These are phyloP conservation scores for Verticillium albo-atrum DNA, from an alignment of 2,329 filamentous ascomycete genomes.

Conservation along the genomic window DNA sequence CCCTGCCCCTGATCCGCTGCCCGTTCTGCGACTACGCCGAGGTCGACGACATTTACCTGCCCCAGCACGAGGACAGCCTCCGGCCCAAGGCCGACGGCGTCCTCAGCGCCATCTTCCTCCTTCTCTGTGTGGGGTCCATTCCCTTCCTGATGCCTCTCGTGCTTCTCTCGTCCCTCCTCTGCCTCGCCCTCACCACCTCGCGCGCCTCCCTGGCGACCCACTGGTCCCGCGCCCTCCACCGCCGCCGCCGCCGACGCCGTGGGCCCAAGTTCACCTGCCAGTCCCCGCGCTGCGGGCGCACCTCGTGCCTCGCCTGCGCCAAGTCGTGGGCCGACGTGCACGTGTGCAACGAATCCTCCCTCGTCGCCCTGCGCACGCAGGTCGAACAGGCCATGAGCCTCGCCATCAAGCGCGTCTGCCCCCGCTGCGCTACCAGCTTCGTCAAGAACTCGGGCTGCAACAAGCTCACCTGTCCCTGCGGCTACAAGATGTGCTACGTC, in stretches of 20 bases:
- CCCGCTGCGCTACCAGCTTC: constrained; percentile 84
- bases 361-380: constrained; percentile 77
- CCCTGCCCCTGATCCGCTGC: constrained; percentile 74
- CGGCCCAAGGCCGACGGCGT: constrained; percentile 50
- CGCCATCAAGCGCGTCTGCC: constrained; percentile 92
- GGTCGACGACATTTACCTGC: constrained; percentile 71
- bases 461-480: constrained; percentile 92
- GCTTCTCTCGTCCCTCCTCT: constrained; percentile 40
- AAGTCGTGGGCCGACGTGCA: constrained; percentile 87
- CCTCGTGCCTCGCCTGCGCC: constrained; percentile 76
- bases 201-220: constrained; percentile 36
- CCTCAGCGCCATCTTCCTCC: constrained; percentile 43
- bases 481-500: constrained; percentile 97
- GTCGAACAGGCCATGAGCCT: constrained; percentile 91
- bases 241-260: constrained; percentile 65
- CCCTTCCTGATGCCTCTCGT: constrained; percentile 52
- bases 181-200: constrained; percentile 37
- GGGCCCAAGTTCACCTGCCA: constrained; percentile 76
- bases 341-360: constrained; percentile 79
- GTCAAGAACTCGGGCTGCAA: constrained; percentile 95
- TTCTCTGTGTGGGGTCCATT: constrained; percentile 48
- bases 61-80: constrained; percentile 48
- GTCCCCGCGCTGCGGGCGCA: constrained; percentile 60
- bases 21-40: constrained; percentile 93
- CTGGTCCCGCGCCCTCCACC: constrained; percentile 57